phyloP scores from a whole-genome alignment of 495 filamentous ascomycete genomes.

The Podospora comata region DNA sequence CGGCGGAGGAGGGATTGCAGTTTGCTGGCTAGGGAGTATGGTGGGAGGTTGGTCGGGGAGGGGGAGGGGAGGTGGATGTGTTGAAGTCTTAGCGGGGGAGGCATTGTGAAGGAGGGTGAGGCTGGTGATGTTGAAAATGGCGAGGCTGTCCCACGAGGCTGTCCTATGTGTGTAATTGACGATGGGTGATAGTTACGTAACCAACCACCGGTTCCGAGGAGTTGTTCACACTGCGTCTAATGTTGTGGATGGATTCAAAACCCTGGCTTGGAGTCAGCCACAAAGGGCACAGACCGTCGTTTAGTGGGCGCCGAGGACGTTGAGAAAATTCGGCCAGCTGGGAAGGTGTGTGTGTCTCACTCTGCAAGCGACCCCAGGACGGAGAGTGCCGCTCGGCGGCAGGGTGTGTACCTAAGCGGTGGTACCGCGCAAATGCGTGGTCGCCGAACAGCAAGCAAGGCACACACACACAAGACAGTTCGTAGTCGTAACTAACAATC shows the following conservation, averaged over 20 bases:
- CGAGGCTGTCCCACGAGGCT: neutral
- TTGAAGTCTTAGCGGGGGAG: conserved; percentile 47
- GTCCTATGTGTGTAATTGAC: neutral
- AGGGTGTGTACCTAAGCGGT: neutral
- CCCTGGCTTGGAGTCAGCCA: neutral
- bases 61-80: conserved; percentile 65
- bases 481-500: neutral
- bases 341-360: neutral
- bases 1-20: conserved; percentile 43
- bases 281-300: neutral
- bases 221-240: neutral
- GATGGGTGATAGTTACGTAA: neutral
- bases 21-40: conserved; percentile 40
- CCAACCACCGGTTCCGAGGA: neutral
- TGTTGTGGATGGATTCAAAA: neutral
- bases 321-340: neutral
- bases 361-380: neutral
- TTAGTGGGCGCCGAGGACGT: neutral
- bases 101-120: neutral
- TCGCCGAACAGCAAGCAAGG: neutral
- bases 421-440: neutral
- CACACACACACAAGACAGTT: neutral
- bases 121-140: neutral
- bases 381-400: neutral
- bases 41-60: conserved; percentile 30